A percentile compares a stretch with the other conserved stretches of the same genome.
Conservation (phyloP, 106 monocot species). For the Apostasia shenzhenica region DNA sequence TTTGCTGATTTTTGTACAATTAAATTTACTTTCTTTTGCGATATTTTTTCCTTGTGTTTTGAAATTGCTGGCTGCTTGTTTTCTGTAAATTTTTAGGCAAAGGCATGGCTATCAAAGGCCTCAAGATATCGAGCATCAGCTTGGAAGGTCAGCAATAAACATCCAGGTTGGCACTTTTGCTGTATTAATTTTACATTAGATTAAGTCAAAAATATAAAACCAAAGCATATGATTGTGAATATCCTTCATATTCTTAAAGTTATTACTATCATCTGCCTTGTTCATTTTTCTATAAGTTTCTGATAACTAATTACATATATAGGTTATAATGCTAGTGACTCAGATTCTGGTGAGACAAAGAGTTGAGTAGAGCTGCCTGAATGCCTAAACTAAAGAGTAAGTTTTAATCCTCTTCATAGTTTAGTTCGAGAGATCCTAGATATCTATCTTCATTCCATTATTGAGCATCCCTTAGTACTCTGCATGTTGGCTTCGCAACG, state of each 20-base stretch:
- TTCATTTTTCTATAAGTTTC: neutral
- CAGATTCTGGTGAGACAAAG: slow-evolving; percentile 64
- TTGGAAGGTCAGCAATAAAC: slow-evolving; percentile 60
- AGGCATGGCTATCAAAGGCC: slow-evolving; percentile 61
- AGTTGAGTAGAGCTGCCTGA: slow-evolving; percentile 8
- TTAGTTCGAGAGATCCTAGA: too few relatives aligned
- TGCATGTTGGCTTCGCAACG: too few relatives aligned
- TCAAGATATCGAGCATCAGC: slow-evolving; percentile 47
- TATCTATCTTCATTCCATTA: too few relatives aligned
- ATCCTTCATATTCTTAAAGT: neutral
- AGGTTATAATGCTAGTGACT: slow-evolving; percentile 95
- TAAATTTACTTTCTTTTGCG: too few relatives aligned
- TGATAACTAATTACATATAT: neutral
- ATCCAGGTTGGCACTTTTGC: slow-evolving; percentile 35
- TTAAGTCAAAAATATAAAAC: too few relatives aligned
- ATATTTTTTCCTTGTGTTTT: neutral
- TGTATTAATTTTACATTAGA: too few relatives aligned
- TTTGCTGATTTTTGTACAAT: too few relatives aligned
- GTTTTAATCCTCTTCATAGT: neutral
- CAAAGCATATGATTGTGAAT: too few relatives aligned
- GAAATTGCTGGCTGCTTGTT: neutral
- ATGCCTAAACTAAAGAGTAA: neutral
- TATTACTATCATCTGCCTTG: neutral
- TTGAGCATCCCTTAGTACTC: too few relatives aligned
- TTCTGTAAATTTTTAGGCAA: slow-evolving; percentile 34